Base-by-base conservation (phyloP, 305 asterid species). In the Fraxinus xanthoxyloides region DNA sequence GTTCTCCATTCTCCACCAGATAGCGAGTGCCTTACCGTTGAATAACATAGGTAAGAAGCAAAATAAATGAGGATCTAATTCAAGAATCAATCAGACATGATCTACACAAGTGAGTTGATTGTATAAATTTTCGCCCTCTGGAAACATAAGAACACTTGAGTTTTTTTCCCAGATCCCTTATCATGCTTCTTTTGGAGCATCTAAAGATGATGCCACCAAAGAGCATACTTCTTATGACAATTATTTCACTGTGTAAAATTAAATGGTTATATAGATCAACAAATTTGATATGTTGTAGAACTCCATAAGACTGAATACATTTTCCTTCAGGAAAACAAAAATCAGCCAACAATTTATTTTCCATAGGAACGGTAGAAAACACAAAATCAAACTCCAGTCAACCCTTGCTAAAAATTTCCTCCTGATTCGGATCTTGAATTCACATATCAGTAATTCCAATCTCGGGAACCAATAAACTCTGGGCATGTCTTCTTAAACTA, bases 381-480 rank as follows among this genome's bases (percentile, higher is more conserved):
- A 83, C 82, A 59, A 80, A 61, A 83, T 30, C 81, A 75, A 79
- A 67, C 67, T 76, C 78, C 65, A 70, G 40, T 72, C 54, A 74
- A 82, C 54, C 70, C 70, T 67, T 7, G 73, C 79, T 38, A 74
- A 54, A 23, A 75, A n/a, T 43, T 21, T 65, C 48, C 72, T 63
- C 74, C 87, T 74, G 87, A 79, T 79, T 83, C 83, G 82, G 86
- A 82, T 84, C 88, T 82, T 67, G 61, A 81, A 67, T 74, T 83
- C 30, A 28, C 21, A 81, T 83, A 75, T 59, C 79, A 38, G 67
- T 40, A 77, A 56, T 85, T 85, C 78, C 80, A 85, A 83, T 81
- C 83, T 83, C 3, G 72, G 67, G 75, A 30, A 79, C 56, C 23
- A 38, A 61, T 26, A 81, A 87, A 82, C 86, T 85, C 80, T 77